Base-by-base conservation (phyloP, 2,329 filamentous ascomycete species). In the Ploettnerulaceae sp. region DNA sequence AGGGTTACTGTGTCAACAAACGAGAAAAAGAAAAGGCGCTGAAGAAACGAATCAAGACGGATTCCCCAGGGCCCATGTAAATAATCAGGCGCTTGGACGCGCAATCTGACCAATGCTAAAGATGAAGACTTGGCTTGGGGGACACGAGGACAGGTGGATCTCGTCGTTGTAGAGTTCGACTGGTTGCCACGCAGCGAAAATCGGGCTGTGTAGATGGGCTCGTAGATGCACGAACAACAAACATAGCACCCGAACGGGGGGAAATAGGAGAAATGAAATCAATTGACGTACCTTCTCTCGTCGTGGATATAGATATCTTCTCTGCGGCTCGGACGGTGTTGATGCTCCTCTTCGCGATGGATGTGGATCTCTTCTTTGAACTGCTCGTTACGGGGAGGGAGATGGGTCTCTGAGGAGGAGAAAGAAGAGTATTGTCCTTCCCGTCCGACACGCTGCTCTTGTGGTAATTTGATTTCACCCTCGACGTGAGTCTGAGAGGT, bases 391-490 rank as follows among this genome's bases (percentile, higher is more conserved):
- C 72, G 74, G 65, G 79, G 81, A 73, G 80, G 81, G 74, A 82
- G 80, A 69, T 75, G 74, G 69, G 77, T 71, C 67, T 71, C 73
- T 65, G 76, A 72, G 76, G 78, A 74, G 74, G 81, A 83, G 85
- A 84, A 88, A 9, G 26, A 29, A 3, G 14, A 15, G 79, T 82
- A 75, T 79, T 86, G 81, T 89, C 86, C 89, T 90, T 95, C 89
- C 89, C 89, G 90, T 94, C 90, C 90, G 86, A 87, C 84, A 84
- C 82, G 82, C 75, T 84, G 77, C 29, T 42, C 39, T 73, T 81
- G 67, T 64, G 74, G 74, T 61, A 88, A 78, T 67, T 84, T 83
- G 76, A 89, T 81, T 74, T 91, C 83, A 76, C 87, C 81, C 82
- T 95, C 88, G 82, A 91, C 83, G 82, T 89, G 82, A 67, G 82